These are phyloP conservation scores for Ustilago lituana DNA, from an alignment of 1,284 basidiomycete genomes.

Conservation along the genomic window DNA sequence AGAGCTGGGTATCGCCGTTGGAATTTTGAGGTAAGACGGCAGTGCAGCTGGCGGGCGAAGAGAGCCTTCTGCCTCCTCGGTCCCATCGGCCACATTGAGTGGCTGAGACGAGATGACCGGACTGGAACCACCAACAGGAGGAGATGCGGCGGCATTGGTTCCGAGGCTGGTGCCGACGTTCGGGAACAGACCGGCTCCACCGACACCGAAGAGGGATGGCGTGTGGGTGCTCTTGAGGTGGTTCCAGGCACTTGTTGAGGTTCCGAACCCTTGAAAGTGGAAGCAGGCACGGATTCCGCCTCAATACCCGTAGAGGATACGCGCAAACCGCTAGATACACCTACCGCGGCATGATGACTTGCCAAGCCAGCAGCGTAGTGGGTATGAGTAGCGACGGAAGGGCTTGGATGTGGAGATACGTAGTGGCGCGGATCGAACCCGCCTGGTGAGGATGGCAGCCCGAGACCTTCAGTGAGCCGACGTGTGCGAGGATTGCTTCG, in stretches of 20 bases:
- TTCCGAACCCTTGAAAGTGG: conserved; percentile 22
- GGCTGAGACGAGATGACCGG: conserved; percentile 43
- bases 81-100: conserved; percentile 12
- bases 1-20: conserved; percentile 62
- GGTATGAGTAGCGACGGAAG: conserved; percentile 49
- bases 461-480: conserved; percentile 33
- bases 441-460: conserved; percentile 19
- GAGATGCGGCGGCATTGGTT: conserved; percentile 37
- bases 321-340: conserved; percentile 36
- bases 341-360: conserved; percentile 36
- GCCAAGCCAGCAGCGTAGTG: conserved; percentile 48
- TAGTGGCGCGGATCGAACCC: conserved; percentile 49
- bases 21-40: conserved; percentile 66
- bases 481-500: conserved; percentile 36
- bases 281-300: conserved; percentile 5
- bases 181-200: conserved; percentile 34
- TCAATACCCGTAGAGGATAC: conserved; percentile 22
- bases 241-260: conserved; percentile 34
- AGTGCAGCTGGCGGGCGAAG: conserved; percentile 40
- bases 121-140: conserved; percentile 34
- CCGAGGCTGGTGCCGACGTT: conserved; percentile 39
- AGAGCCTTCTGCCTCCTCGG: conserved; percentile 13
- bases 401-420: conserved; percentile 48
- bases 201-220: conserved; percentile 43
- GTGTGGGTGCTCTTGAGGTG: conserved; percentile 23